Evolutionary conservation across 768 basidiomycete genomes (phyloP), one percentile per base, ranked within the genome.

Genomic region (Dendrothele bispora): DNA sequence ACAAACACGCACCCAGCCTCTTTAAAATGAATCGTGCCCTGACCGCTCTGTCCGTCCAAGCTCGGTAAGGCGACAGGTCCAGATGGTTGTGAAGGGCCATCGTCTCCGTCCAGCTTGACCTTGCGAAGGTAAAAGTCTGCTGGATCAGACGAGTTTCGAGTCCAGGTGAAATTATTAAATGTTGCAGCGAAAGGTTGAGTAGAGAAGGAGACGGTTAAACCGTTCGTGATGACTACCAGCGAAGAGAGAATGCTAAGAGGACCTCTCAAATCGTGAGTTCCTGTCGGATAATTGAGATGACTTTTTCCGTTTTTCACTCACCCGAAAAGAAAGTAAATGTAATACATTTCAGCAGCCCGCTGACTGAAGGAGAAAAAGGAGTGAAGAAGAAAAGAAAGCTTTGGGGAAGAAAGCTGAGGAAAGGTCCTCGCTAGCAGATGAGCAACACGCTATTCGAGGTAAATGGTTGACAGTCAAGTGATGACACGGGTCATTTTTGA

Each of bases 171-270:
- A 14, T 22, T 47, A 14, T 36, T 22, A 8, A 36, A 22, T 7
- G 25, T 15, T 3, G 21, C 14, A 36, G 10, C 35, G 26, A 36
- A 22, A 7, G 25, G 26, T 17, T 24, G 32, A 24, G 15, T 37
- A 5, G 44, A 36, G 24, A 46, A 46, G 34, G 44, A 46, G n/a
- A 46, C 20, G 22, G 44, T 36, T 24, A 46, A 36, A 20, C 34
- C 10, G n/a, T 18, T 14, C 18, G 35, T 36, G 24, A 37, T 27
- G 18, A 36, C 25, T 11, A 46, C 6, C 32, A 34, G 38, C 15
- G 44, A 46, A n/a, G 38, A 36, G 5, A 36, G 15, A 18, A 37
- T 3, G 20, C 32, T 36, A 22, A 12, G 21, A 12, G 12, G 26
- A 14, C 21, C n/a, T 15, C n/a, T 30, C 27, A 22, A 3, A 7